These are phyloP conservation scores for Cyberlindnera euphorbiiphila DNA, from an alignment of 805 yeast species.

Conservation along the genomic window DNA sequence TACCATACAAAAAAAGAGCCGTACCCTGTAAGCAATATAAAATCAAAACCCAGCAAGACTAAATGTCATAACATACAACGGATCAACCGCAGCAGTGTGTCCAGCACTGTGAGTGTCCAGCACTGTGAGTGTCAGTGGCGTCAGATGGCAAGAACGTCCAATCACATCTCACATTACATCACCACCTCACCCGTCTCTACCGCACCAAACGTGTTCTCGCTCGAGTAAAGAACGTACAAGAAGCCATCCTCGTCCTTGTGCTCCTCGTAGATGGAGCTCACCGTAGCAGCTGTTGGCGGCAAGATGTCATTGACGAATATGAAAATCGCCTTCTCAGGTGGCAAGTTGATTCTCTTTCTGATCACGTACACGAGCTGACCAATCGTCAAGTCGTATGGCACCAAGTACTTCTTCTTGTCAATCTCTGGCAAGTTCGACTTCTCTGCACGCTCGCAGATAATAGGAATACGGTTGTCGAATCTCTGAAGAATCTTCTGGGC, in stretches of 20 bases:
- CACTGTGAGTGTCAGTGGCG: too few species aligned
- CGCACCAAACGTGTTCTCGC: conserved; percentile 93
- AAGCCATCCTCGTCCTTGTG: conserved; percentile 98
- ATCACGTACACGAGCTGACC: conserved; percentile 98
- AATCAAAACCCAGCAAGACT: neutral
- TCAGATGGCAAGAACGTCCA: too few species aligned
- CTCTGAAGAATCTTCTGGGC: conserved; percentile 86
- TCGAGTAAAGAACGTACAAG: conserved; percentile 91
- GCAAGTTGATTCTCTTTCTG: conserved; percentile 91
- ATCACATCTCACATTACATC: too few species aligned
- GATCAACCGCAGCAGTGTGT: neutral
- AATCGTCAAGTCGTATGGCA: conserved; percentile 92
- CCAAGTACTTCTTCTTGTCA: conserved; percentile 95
- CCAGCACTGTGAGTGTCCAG: too few species aligned
- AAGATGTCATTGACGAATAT: conserved; percentile 94
- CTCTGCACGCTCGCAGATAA: conserved; percentile 94
- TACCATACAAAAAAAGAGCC: neutral
- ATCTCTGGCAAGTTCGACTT: conserved; percentile 94
- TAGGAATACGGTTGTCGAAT: conserved; percentile 91
- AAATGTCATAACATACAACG: neutral
- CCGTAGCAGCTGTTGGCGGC: conserved; percentile 97
- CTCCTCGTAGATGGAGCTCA: conserved; percentile 93
- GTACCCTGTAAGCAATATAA: neutral
- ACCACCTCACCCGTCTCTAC: neutral
- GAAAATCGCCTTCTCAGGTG: conserved; percentile 96